Conservation (phyloP, 257 asterid species). For the Vinca minor region DNA sequence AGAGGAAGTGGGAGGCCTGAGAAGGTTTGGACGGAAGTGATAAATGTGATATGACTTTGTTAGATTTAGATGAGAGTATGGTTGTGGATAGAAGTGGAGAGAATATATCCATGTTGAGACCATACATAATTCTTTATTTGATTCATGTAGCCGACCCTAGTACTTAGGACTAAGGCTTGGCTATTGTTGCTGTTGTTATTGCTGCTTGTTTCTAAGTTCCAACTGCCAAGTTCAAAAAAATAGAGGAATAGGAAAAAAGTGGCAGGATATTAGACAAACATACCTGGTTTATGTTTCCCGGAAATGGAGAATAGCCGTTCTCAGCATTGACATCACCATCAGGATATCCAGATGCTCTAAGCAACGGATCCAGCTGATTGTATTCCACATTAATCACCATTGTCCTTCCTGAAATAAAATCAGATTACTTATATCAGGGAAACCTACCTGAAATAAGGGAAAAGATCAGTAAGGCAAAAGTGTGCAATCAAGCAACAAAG, state of each 20-base stretch:
- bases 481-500: neutral
- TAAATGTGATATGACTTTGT: too few relatives aligned
- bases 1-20: too few relatives aligned
- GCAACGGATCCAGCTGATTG: slow-evolving; percentile 97
- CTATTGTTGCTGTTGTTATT: too few relatives aligned
- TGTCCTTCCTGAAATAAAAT: slow-evolving; percentile 56
- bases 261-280: slow-evolving; percentile 11
- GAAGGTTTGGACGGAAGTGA: too few relatives aligned
- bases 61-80: too few relatives aligned
- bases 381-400: slow-evolving; percentile 99
- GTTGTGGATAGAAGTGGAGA: too few relatives aligned
- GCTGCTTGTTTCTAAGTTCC: neutral
- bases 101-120: too few relatives aligned
- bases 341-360: slow-evolving; percentile 84
- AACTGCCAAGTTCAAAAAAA: neutral
- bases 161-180: too few relatives aligned
- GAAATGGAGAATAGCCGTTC: slow-evolving; percentile 95
- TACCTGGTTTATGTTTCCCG: slow-evolving; percentile 99
- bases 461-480: neutral
- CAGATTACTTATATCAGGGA: neutral
- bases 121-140: too few relatives aligned
- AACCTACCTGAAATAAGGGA: neutral
- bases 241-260: slow-evolving; percentile 9
- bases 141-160: too few relatives aligned
- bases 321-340: slow-evolving; percentile 93